A percentile compares a stretch with the other conserved stretches of the same genome.
Evolutionary conservation across 352 stramenopile species (phyloP).

Genomic region (Albugo laibachii): DNA sequence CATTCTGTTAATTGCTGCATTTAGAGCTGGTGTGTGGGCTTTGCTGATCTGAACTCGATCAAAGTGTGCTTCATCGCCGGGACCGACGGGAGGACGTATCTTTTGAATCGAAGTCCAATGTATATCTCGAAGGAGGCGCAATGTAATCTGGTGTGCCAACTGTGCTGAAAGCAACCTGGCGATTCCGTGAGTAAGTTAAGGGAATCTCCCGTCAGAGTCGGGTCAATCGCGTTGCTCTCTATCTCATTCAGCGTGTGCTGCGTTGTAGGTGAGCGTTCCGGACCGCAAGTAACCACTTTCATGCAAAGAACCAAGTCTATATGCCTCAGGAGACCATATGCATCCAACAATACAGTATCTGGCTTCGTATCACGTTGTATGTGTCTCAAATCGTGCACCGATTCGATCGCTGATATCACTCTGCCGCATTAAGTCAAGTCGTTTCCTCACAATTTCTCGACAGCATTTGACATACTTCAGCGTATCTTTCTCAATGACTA

Average conservation of each 20-base stretch:
- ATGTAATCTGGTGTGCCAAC: constrained; percentile 99
- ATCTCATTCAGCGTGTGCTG: constrained; percentile 32
- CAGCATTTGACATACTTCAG: constrained; percentile 6
- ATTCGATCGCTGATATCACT: constrained; percentile 97
- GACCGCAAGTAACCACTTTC: constrained; percentile 83
- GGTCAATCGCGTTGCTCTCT: background rate
- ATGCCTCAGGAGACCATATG: constrained; percentile 95
- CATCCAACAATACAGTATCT: constrained; percentile 93
- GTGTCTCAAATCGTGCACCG: constrained; percentile 96
- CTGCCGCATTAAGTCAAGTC: constrained; percentile 93
- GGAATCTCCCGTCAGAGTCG: background rate
- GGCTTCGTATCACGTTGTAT: constrained; percentile 98
- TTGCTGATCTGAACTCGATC: constrained; percentile 84
- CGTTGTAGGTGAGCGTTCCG: constrained; percentile 31
- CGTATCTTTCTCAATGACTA: constrained; percentile 99
- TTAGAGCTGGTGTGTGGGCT: constrained; percentile 27
- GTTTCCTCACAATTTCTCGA: constrained; percentile 23
- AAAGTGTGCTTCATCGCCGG: constrained; percentile 75
- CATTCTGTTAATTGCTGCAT: constrained; percentile 51
- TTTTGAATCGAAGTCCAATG: constrained; percentile 80
- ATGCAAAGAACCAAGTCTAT: constrained; percentile 97
- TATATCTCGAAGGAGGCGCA: constrained; percentile 87
- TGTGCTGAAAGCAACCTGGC: constrained; percentile 92
- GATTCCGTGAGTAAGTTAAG: constrained; percentile 32
- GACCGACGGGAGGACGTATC: constrained; percentile 71